Base-by-base conservation (phyloP, 768 basidiomycete genomes). In the Xerocomus brunneocitrinus region DNA sequence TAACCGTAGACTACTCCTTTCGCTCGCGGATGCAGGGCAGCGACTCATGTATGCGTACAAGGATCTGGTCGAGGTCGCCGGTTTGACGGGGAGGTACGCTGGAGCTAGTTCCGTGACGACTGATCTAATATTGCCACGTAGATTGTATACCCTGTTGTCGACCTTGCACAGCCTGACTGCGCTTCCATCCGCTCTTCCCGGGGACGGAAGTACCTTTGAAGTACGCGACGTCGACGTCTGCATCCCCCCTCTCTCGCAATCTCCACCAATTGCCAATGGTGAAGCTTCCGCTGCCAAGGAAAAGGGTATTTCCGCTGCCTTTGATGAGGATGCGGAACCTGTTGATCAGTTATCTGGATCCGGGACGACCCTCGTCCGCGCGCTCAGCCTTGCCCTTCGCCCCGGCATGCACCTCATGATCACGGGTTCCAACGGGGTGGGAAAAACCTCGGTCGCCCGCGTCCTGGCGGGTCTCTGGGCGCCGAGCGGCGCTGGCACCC, bases 11-110 rank as follows among this genome's bases (percentile, higher is more conserved):
- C 79, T 98, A 0, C 78, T 98, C 3, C 78, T 98, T 31, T 94
- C 94, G 2, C 81, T 98, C n/a, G 94, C 95, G 2, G 95, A 98
- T 62, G 95, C 95, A 0, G 95, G 95, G 14, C 93, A 94, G 0
- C 79, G 95, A 32, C 73, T 98, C 43, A 98, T 98, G 95, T 95
- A 93, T 65, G 92, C 92, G 0, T 93, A 95, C 67, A 98, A 97
- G 66, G 95, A 98, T 62, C 74, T 98, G 6, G 82, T 97, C 24
- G 92, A 95, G 67, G 81, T 98, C n/a, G 92, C 93, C 5, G 95
- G 95, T 9, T 82, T 95, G 52, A 97, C 95, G 3, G 87, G 86
- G 28, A 66, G 67, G 67, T 67, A 50, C 28, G 60, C 47, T 8
- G 14, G 3, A 27, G 19, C 9, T 30, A 16, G 3, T 39, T 4